Evolutionary conservation across 495 filamentous ascomycete species (phyloP), one percentile per base, ranked within the genome.

Genomic region (Trichoderma gamsii): DNA sequence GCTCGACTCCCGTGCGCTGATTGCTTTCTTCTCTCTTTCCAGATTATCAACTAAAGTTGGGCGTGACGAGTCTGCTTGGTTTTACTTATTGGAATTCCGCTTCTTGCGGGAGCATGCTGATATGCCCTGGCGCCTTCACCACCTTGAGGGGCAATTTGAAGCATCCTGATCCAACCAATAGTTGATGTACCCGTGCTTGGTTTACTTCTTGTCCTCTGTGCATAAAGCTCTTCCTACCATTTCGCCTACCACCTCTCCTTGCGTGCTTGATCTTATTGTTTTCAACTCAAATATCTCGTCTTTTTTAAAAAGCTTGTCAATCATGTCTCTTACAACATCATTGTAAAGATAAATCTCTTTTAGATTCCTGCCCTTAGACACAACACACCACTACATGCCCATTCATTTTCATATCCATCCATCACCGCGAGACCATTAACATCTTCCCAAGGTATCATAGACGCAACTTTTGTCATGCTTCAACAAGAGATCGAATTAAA

Each of bases 31-130:
- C 69, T 63, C 38, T 72, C 69, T 77, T 73, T 72, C 72, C 75
- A 79, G 73, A 71, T 68, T 79, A 81, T 81, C 83, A 86, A 86
- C 84, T 85, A 86, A 73, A 85, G 44, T 79, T 81, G 80, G 81
- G 79, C 67, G 72, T 83, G 83, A 86, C 80, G 84, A 86, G 82
- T 76, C 74, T 75, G 79, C 78, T 80, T 77, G 74, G 72, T 56
- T 46, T 73, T 66, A 68, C 76, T 77, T 61, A 78, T 74, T 70
- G 74, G 75, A 73, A 73, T 80, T 76, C 79, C 76, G 69, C 72
- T 73, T 68, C 67, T 67, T 68, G 73, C 75, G 76, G 79, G 77
- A 77, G 78, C 74, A 79, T 83, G 83, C 77, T 82, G 83, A 84
- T 68, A 84, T 87, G 84, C 82, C 76, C 80, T 72, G 80, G 81